These are phyloP conservation scores for Apocynum venetum DNA, from an alignment of 257 asterid genomes.

Conservation along the genomic window DNA sequence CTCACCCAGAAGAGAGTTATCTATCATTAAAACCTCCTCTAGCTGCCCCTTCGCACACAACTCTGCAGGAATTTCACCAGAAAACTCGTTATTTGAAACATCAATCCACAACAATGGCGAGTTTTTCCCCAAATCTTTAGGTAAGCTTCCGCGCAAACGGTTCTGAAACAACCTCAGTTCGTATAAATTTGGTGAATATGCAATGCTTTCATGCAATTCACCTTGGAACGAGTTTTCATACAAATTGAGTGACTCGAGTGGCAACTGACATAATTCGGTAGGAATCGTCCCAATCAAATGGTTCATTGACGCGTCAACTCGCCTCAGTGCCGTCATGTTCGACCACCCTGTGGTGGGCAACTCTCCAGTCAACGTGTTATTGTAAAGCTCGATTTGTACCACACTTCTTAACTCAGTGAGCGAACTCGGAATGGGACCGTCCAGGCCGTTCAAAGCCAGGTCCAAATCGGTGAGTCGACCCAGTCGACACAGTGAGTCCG, in stretches of 20 bases:
- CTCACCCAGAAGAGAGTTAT: slow-evolving; percentile 66
- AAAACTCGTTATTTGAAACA: slow-evolving; percentile 62
- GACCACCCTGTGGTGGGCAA: slow-evolving; percentile 78
- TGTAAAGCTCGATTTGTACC: slow-evolving; percentile 87
- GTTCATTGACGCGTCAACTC: slow-evolving; percentile 89
- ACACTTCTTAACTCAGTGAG: slow-evolving; percentile 58
- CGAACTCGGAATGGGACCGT: slow-evolving; percentile 66
- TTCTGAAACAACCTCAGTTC: slow-evolving; percentile 83
- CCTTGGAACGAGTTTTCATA: slow-evolving; percentile 75
- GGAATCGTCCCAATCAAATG: slow-evolving; percentile 72
- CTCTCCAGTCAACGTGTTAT: slow-evolving; percentile 77
- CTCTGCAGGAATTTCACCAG: slow-evolving; percentile 61
- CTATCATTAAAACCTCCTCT: slow-evolving; percentile 61
- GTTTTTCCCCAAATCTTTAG: slow-evolving; percentile 63
- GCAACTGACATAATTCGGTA: slow-evolving; percentile 69
- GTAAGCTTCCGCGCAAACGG: slow-evolving; percentile 53
- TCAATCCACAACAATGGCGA: slow-evolving; percentile 84
- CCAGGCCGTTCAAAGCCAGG: slow-evolving; percentile 61
- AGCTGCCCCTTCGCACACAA: slow-evolving; percentile 60
- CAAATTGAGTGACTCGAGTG: slow-evolving; percentile 83
- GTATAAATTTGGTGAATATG: slow-evolving; percentile 67
- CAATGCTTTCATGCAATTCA: slow-evolving; percentile 61
- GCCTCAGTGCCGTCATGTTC: slow-evolving; percentile 67
- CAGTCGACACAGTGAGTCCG: slow-evolving; percentile 72
- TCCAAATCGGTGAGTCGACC: slow-evolving; percentile 65